Evolutionary conservation across 768 basidiomycete genomes (phyloP), one percentile per base, ranked within the genome.

Genomic region (Scleroderma bovista): DNA sequence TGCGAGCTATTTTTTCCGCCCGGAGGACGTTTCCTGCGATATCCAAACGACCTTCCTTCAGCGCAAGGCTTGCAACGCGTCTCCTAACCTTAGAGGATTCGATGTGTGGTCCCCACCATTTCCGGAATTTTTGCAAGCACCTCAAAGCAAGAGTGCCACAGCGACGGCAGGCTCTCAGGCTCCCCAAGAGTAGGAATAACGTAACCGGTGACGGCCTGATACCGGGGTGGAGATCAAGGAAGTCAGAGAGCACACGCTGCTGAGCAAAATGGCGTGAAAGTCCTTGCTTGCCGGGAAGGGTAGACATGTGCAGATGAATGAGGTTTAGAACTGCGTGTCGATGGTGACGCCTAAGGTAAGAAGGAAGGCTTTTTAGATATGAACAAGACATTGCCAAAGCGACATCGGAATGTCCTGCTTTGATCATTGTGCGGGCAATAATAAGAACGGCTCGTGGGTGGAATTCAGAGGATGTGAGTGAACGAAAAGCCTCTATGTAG

Each of bases 11-110:
- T 36, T 43, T 48, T 44, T 64, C 57, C 41, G 51, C 45, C 51
- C 39, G 54, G 22, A 62, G 43, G 52, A 69, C 66, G 24, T 54
- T 47, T 19, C 46, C 53, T 34, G 62, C 66, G 50, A 85, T 75
- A 57, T 80, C 80, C 53, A 70, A 64, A 40, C 82, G 75, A 15
- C 83, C 78, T 68, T 88, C 79, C 62, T 83, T 85, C 48, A 84
- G 58, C 26, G 84, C 86, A 42, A 85, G 69, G 37, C 63, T 66
- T 6, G 75, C 75, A 46, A 88, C 64, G 37, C 83, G 78, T 50
- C 81, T 76, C 58, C 77, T 74, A 19, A 88, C 84, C 19, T 72
- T 68, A 46, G 73, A 69, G 66, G 85, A 80, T 56, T 77, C 77
- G 6, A 84, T 68, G 22, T 62, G 63, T 17, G 65, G 48, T 3